Conservation (phyloP, 1,139 yeast genomes). For the Yamadazyma friedrichii region DNA sequence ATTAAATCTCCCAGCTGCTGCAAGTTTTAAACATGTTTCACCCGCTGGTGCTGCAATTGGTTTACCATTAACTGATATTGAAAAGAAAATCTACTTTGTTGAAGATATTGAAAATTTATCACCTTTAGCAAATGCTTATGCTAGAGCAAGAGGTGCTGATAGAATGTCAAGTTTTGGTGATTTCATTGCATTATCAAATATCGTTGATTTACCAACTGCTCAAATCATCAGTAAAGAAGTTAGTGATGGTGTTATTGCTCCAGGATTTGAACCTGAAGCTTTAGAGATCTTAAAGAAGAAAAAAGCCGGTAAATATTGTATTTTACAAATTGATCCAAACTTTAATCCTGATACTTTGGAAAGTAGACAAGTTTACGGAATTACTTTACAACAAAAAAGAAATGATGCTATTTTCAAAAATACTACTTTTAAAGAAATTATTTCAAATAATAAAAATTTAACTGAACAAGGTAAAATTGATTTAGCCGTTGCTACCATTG, state of each 20-base stretch:
- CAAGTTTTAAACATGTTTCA: constrained; percentile 96
- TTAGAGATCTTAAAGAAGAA: constrained; percentile 83
- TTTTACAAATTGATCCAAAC: constrained; percentile 93
- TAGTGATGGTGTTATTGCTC: constrained; percentile 97
- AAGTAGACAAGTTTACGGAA: constrained; percentile 94
- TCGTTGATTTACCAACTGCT: constrained; percentile 95
- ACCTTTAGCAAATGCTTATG: constrained; percentile 96
- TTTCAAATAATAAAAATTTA: constrained; percentile 79
- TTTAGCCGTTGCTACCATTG: constrained; percentile 94
- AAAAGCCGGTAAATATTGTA: constrained; percentile 97
- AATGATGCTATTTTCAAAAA: constrained; percentile 92
- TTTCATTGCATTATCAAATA: constrained; percentile 94
- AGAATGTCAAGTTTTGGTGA: constrained; percentile 99
- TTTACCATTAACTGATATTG: constrained; percentile 82
- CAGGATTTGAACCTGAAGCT: constrained; percentile 93
- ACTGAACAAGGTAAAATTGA: constrained; percentile 92
- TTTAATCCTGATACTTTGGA: constrained; percentile 79
- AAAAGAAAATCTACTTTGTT: constrained; percentile 94
- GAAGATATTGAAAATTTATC: constrained; percentile 92
- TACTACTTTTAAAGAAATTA: constrained; percentile 86
- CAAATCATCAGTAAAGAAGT: constrained; percentile 96
- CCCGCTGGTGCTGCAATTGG: constrained; percentile 99
- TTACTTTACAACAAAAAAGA: constrained; percentile 92
- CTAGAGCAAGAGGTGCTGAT: constrained; percentile 99
- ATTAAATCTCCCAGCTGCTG: constrained; percentile 95